Evolutionary conservation across 148 eudicot genomes (phyloP).

Genomic region (Oxyria digyna): DNA sequence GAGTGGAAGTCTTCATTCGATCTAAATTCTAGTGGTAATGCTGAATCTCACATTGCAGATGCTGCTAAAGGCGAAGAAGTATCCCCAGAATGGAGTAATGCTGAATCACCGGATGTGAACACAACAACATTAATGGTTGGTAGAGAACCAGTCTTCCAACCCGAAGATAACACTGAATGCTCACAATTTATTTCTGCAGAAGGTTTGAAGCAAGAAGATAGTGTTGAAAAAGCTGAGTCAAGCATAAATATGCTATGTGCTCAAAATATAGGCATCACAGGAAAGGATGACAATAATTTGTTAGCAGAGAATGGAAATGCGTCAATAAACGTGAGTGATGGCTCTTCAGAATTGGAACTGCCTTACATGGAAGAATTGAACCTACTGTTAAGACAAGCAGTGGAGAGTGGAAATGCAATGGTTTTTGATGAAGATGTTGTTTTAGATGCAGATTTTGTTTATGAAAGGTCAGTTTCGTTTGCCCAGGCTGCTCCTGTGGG

Average conservation of each 20-base stretch:
- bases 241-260: not conserved
- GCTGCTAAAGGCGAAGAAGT: constrained; percentile 18
- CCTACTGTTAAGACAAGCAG: constrained; percentile 49
- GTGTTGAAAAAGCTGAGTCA: not conserved
- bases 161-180: not conserved
- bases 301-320: no score
- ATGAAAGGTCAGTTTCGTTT: constrained; percentile 49
- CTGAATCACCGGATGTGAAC: constrained; percentile 14
- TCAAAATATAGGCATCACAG: not conserved
- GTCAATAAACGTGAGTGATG: not conserved
- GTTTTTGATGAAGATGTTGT: constrained; percentile 30
- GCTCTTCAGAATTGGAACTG: constrained; percentile 4
- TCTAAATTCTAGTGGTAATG: not conserved
- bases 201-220: not conserved
- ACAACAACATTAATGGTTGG: not conserved
- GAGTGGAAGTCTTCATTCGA: constrained; percentile 60
- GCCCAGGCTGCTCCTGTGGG: constrained; percentile 63
- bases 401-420: constrained; percentile 60
- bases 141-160: not conserved
- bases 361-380: constrained; percentile 35
- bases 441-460: constrained; percentile 58
- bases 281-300: not conserved
- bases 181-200: not conserved
- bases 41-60: constrained; percentile 12
- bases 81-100: constrained; percentile 11